Conservation (phyloP, 352 stramenopile genomes). For the Hyaloperonospora arabidopsidis region DNA sequence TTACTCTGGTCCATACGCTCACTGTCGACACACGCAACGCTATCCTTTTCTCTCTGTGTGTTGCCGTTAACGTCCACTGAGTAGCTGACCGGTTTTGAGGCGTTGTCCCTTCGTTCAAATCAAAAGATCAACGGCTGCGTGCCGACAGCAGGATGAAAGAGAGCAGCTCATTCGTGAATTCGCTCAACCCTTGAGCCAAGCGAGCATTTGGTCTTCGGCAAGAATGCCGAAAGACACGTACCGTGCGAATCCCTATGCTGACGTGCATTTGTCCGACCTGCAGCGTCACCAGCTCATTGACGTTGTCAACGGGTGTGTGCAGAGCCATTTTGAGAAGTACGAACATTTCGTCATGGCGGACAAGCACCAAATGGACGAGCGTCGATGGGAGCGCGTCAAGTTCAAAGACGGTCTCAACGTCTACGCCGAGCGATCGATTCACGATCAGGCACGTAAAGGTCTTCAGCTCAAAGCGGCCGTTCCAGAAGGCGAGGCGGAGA, state of each 20-base stretch:
- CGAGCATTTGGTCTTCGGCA: not conserved
- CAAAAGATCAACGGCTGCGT: conserved; percentile 11
- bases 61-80: too few relatives aligned
- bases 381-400: conserved; percentile 35
- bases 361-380: conserved; percentile 25
- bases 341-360: conserved; percentile 27
- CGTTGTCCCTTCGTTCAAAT: conserved; percentile 11
- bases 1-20: too few relatives aligned
- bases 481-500: conserved; percentile 7
- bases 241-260: conserved; percentile 21
- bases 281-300: conserved; percentile 23
- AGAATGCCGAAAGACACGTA: conserved; percentile 25
- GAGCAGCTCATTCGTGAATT: not conserved
- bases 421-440: conserved; percentile 26
- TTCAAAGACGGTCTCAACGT: conserved; percentile 38
- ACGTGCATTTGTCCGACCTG: conserved; percentile 18
- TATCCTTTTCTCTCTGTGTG: too few relatives aligned
- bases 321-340: conserved; percentile 36
- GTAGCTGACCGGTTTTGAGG: too few relatives aligned
- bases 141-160: not conserved
- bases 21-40: too few relatives aligned
- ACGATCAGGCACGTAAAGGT: conserved; percentile 10
- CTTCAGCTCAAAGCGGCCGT: not conserved
- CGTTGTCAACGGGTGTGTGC: conserved; percentile 25
- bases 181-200: not conserved